Percentiles rank a stretch among this genome's conserved stretches.
Conservation (phyloP, 108 stramenopile genomes). For the Fragilaria radians region DNA sequence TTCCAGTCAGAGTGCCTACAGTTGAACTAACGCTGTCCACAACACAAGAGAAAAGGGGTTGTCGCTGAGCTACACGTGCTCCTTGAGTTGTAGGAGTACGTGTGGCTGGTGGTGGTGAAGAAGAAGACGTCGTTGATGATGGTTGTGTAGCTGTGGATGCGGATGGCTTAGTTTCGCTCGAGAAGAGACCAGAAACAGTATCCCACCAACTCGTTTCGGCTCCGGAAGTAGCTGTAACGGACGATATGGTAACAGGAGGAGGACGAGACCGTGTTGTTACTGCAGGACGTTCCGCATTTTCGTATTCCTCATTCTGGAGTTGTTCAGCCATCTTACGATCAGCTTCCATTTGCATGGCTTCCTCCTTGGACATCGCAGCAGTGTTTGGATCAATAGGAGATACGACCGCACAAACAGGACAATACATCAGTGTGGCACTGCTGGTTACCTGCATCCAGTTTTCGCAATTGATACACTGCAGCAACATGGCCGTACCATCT, state of each 20-base stretch:
- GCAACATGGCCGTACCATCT: constrained; percentile 60
- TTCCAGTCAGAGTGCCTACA: constrained; percentile 17
- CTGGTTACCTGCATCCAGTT: constrained; percentile 82
- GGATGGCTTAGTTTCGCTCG: background rate
- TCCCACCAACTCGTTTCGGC: constrained; percentile 21
- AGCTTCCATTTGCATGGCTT: constrained; percentile 60
- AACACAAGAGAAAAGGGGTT: constrained; percentile 71
- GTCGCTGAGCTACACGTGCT: constrained; percentile 51
- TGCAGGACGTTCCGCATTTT: constrained; percentile 11
- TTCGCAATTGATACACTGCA: constrained; percentile 66
- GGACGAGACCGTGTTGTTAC: background rate
- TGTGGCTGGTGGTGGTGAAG: constrained; percentile 37
- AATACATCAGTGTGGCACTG: constrained; percentile 69
- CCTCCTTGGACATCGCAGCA: constrained; percentile 43
- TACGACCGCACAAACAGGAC: constrained; percentile 68
- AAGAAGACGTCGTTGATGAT: constrained; percentile 31
- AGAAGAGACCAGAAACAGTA: constrained; percentile 15
- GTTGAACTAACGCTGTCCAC: constrained; percentile 50
- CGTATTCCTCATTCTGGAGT: constrained; percentile 69
- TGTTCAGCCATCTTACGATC: constrained; percentile 73
- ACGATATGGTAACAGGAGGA: too few relatives aligned
- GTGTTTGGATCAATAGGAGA: constrained; percentile 44
- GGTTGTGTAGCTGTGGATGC: constrained; percentile 4
- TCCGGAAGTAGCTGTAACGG: too few relatives aligned
- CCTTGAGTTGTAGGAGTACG: constrained; percentile 6